These are phyloP conservation scores for Hyaloperonospora arabidopsidis DNA, from an alignment of 352 stramenopile genomes.

Conservation along the genomic window DNA sequence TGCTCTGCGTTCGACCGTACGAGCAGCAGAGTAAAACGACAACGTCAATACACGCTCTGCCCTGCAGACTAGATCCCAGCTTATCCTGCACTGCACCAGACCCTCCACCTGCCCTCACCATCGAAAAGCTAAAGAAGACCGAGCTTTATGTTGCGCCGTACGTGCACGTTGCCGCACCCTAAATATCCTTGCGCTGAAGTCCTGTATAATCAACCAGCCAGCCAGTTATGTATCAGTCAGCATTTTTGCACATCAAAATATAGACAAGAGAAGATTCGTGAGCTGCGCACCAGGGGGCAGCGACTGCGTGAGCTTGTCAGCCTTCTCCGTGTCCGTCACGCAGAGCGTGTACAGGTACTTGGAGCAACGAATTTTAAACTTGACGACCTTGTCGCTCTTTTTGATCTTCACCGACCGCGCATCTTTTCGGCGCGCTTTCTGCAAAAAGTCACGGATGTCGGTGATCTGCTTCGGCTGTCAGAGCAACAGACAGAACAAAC, in stretches of 20 bases:
- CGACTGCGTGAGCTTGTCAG: conserved; percentile 99
- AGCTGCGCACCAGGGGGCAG: conserved; percentile 88
- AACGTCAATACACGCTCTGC: conserved; percentile 21
- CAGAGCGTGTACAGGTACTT: conserved; percentile 98
- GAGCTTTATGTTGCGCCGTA: conserved; percentile 67
- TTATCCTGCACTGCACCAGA: conserved; percentile 21
- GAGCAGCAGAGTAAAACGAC: conserved; percentile 3
- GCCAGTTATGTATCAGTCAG: background rate
- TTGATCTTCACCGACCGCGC: conserved; percentile 99
- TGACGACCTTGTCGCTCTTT: conserved; percentile 95
- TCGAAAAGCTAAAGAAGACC: conserved; percentile 63
- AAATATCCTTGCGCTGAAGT: conserved; percentile 90
- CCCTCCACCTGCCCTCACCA: conserved; percentile 23
- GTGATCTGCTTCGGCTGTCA: conserved; percentile 97
- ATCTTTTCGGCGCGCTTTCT: conserved; percentile 96
- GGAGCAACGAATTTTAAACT: conserved; percentile 99
- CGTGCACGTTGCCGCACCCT: conserved; percentile 43
- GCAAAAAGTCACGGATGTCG: conserved; percentile 98
- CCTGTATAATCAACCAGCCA: conserved; percentile 26
- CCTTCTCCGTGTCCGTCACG: conserved; percentile 98
- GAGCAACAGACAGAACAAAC: background rate
- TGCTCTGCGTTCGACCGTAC: conserved; percentile 7
- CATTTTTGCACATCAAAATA: background rate
- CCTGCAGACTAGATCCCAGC: conserved; percentile 15
- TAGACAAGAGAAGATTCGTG: background rate